Evolutionary conservation across 495 filamentous ascomycete species (phyloP).

Genomic region (Daldinia childiae): DNA sequence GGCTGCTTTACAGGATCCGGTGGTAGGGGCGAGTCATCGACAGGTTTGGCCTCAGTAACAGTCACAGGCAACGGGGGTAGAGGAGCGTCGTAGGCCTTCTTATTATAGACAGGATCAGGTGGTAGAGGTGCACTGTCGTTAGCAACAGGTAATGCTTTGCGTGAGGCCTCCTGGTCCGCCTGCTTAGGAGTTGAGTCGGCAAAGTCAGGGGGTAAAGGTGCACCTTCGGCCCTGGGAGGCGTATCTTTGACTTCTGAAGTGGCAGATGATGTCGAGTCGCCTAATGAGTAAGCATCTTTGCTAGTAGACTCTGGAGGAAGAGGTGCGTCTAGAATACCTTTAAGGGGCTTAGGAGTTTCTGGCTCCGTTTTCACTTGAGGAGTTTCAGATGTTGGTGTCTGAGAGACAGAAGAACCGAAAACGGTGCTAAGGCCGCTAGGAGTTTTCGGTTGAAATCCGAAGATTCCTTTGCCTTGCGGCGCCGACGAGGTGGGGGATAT

Average conservation of each 20-base stretch:
- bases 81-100: conserved; percentile 49
- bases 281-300: conserved; percentile 68
- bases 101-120: conserved; percentile 53
- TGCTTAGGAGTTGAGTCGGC: conserved; percentile 26
- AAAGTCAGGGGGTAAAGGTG: conserved; percentile 72
- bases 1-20: conserved; percentile 45
- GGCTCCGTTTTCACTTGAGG: conserved; percentile 52
- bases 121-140: conserved; percentile 52
- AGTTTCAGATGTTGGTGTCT: conserved; percentile 30
- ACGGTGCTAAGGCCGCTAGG: conserved; percentile 17
- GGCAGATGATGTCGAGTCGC: conserved; percentile 73
- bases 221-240: conserved; percentile 54
- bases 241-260: conserved; percentile 47
- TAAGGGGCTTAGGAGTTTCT: conserved; percentile 41
- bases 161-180: conserved; percentile 6
- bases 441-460: conserved; percentile 40
- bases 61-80: conserved; percentile 51
- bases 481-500: conserved; percentile 24
- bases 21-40: conserved; percentile 35
- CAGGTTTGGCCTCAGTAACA: conserved; percentile 37
- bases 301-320: conserved; percentile 82
- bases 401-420: conserved; percentile 24
- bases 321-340: conserved; percentile 61
- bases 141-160: conserved; percentile 27
- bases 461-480: conserved; percentile 29